Evolutionary conservation across 305 asterid species (phyloP).

Genomic region (Ruellia speciosa): DNA sequence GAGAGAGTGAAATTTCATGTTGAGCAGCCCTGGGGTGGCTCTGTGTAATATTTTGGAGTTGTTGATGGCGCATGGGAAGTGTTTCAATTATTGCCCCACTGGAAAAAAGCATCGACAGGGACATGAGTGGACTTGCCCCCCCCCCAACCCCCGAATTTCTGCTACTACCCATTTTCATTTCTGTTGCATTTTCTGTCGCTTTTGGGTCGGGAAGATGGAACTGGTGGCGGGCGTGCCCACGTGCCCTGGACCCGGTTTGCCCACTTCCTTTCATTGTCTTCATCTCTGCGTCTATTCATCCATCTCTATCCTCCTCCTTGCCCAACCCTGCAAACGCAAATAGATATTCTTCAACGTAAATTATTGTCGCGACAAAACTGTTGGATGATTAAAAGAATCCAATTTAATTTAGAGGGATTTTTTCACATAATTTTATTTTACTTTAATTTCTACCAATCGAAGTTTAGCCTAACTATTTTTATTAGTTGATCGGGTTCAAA

Average conservation of each 20-base stretch:
- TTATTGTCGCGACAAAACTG: too few relatives aligned
- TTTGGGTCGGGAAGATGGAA: conserved; percentile 13
- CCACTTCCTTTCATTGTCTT: conserved; percentile 6
- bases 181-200: conserved; percentile 12
- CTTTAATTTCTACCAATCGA: too few relatives aligned
- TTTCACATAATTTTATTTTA: too few relatives aligned
- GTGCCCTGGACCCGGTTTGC: conserved; percentile 28
- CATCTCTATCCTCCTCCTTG: not conserved
- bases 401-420: too few relatives aligned
- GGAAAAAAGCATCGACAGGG: conserved; percentile 22
- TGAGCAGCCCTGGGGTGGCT: too few relatives aligned
- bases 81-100: conserved; percentile 30
- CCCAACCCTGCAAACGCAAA: not conserved
- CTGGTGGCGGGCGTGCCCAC: conserved; percentile 18
- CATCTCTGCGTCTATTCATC: not conserved
- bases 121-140: conserved; percentile 23
- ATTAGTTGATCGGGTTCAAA: too few relatives aligned
- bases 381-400: too few relatives aligned
- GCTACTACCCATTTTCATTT: conserved; percentile 15
- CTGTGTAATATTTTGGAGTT: not conserved
- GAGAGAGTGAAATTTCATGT: not conserved
- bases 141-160: conserved; percentile 20
- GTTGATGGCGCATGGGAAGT: conserved; percentile 37
- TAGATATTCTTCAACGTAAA: too few relatives aligned
- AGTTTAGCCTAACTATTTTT: too few relatives aligned